Evolutionary conservation across 1,284 basidiomycete genomes (phyloP).

Genomic region (Spongispora temasekensis): DNA sequence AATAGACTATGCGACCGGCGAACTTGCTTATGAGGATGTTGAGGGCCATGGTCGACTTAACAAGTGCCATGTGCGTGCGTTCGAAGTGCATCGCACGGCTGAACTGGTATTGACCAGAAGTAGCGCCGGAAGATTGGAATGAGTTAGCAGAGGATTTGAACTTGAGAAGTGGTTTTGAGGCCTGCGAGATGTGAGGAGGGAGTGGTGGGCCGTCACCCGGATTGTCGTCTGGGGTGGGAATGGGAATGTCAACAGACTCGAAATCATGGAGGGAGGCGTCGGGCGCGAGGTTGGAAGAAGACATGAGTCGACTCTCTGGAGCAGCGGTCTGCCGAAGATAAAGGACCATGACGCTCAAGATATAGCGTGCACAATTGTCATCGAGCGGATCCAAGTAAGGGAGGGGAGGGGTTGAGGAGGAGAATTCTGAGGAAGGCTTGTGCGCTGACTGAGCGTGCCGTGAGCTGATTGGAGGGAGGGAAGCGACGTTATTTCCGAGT

Average conservation of each 20-base stretch:
- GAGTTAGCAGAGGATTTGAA: constrained; percentile 37
- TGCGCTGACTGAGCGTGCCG: constrained; percentile 36
- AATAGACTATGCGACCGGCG: constrained; percentile 81
- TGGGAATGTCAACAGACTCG: constrained; percentile 54
- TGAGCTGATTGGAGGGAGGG: constrained; percentile 17
- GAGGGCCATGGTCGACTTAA: constrained; percentile 57
- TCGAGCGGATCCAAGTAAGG: constrained; percentile 76
- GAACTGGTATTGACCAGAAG: constrained; percentile 25
- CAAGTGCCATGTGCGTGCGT: constrained; percentile 64
- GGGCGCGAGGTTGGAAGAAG: constrained; percentile 62
- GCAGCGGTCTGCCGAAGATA: constrained; percentile 77
- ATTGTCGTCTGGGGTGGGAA: constrained; percentile 27
- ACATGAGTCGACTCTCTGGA: constrained; percentile 58
- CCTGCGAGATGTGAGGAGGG: constrained; percentile 35
- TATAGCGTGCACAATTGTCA: constrained; percentile 84
- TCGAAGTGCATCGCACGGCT: constrained; percentile 55
- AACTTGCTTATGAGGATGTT: constrained; percentile 66
- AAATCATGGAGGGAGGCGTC: constrained; percentile 73
- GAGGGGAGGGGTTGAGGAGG: constrained; percentile 38
- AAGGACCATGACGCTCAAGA: constrained; percentile 79
- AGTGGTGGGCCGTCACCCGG: constrained; percentile 26
- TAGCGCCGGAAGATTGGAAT: constrained; percentile 30
- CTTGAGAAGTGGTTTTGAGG: constrained; percentile 30
- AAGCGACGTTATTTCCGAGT: constrained; percentile 11
- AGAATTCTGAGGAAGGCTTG: constrained; percentile 42